Evolutionary conservation across 371 early-diverging fungal genomes (phyloP), one percentile per base, ranked within the genome.

Genomic region (Choanephora cucurbitarum): DNA sequence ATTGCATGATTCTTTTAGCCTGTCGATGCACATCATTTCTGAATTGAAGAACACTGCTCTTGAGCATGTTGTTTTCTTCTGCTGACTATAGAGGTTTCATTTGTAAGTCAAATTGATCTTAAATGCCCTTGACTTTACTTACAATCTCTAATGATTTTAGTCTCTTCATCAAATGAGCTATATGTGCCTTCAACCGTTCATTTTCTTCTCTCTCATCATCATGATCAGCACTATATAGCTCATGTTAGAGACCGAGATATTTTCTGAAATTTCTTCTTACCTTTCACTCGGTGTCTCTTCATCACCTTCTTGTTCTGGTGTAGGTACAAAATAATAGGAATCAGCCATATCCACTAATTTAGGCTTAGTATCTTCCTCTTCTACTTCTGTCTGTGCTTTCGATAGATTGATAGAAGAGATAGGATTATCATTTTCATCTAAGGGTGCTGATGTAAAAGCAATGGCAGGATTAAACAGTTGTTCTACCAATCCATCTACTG

Each of bases 1-100:
- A 66, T 55, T 76, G 78, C 76, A 71, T 76, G 11, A 78, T 74
- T 9, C 77, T 57, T 44, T 73, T 75, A 19, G 85, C 88, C 55
- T 90, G 89, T 51, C 81, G 84, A 51, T 88, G 88, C 2, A 91
- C 83, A 69, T 91, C 90, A 39, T 90, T 87, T 23, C 87, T 78
- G 55, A 93, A 89, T 57, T 87, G 91, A 19, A 89, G 68, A 44
- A 93, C 90, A 57, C 89, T 89, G 62, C 85, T 88, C 48, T 83
- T 82, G 5, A 93, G 72, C 80, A 89, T 80, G 37, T 79, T 84
- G 62, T 88, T 87, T 69, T 91, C 93, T 47, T 88, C 86, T 0
- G 86, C 87, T 2, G 91, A 79, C 81, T 87, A 67, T 3, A 18
- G 37, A 17, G 21, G 39, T 22, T 48, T 24, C 0, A 28, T 5